phyloP scores from a whole-genome alignment of 2,329 filamentous ascomycete genomes.

The Leptosphaerulina australis region DNA sequence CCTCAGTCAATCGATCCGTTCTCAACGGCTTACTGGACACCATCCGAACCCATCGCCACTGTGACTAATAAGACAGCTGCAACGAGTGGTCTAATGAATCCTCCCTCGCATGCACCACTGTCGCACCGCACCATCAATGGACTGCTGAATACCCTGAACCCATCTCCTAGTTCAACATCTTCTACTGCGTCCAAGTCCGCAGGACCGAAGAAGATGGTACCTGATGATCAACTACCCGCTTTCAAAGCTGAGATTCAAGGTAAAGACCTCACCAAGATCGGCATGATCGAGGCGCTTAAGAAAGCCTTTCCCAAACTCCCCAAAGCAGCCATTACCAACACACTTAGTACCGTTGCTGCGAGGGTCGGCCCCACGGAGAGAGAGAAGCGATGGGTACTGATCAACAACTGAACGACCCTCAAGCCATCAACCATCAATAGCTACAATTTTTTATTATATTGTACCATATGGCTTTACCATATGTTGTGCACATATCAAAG shows the following conservation, averaged over 20 bases:
- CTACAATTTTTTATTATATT: background rate
- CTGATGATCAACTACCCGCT: slow-evolving; percentile 64
- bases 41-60: slow-evolving; percentile 30
- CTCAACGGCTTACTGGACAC: slow-evolving; percentile 77
- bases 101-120: slow-evolving; percentile 52
- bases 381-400: slow-evolving; percentile 67
- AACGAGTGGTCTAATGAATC: slow-evolving; percentile 44
- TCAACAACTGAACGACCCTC: slow-evolving; percentile 24
- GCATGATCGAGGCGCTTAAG: slow-evolving; percentile 76
- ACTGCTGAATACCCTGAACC: slow-evolving; percentile 41
- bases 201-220: slow-evolving; percentile 58
- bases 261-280: slow-evolving; percentile 74
- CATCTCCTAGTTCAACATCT: slow-evolving; percentile 21
- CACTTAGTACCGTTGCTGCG: slow-evolving; percentile 68
- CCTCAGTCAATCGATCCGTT: slow-evolving; percentile 79
- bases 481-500: background rate
- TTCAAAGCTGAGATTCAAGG: slow-evolving; percentile 75
- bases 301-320: slow-evolving; percentile 74
- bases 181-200: slow-evolving; percentile 38
- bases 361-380: slow-evolving; percentile 66
- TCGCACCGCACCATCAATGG: slow-evolving; percentile 47
- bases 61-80: slow-evolving; percentile 21
- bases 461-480: background rate
- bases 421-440: background rate
- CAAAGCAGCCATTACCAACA: slow-evolving; percentile 73